Percentiles rank a stretch among this genome's conserved stretches.
Evolutionary conservation across 306 rosid genomes (phyloP).

Genomic region (Rosa chinensis): DNA sequence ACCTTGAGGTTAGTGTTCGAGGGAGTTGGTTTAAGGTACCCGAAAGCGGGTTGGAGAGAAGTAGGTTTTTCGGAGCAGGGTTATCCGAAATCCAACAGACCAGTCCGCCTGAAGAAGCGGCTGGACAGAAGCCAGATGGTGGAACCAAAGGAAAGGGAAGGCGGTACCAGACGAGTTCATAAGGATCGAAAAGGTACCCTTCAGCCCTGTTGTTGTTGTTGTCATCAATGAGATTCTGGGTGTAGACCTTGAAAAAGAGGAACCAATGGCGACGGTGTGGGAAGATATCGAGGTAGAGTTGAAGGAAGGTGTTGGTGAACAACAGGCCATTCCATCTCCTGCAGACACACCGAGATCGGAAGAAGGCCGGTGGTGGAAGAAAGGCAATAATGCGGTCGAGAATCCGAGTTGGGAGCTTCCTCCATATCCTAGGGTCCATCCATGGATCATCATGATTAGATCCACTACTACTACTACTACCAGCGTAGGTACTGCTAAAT

Average conservation of each 20-base stretch:
- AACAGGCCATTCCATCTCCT: conserved; percentile 83
- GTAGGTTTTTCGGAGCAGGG: conserved; percentile 38
- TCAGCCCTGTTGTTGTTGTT: conserved; percentile 31
- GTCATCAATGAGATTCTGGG: conserved; percentile 28
- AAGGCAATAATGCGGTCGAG: conserved; percentile 72
- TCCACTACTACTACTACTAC: conserved; percentile 12
- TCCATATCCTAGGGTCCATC: conserved; percentile 89
- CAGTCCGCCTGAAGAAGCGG: conserved; percentile 71
- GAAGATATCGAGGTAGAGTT: conserved; percentile 59
- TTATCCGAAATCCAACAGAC: conserved; percentile 78
- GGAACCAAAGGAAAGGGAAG: conserved; percentile 61
- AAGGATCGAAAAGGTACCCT: conserved; percentile 79
- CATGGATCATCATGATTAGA: conserved; percentile 19
- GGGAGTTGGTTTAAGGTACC: conserved; percentile 70
- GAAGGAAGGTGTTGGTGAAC: conserved; percentile 58
- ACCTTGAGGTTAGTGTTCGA: conserved; percentile 61
- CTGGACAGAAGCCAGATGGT: conserved; percentile 64
- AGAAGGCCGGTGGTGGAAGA: conserved; percentile 92
- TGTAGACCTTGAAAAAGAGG: conserved; percentile 68
- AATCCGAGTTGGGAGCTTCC: conserved; percentile 68
- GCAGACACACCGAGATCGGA: conserved; percentile 80
- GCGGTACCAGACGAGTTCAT: conserved; percentile 67
- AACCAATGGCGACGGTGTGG: conserved; percentile 69
- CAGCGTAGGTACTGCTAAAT: conserved; percentile 45
- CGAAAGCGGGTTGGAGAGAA: conserved; percentile 63